Evolutionary conservation across 208 protist species (phyloP).

Genomic region (Trypanosoma avium): DNA sequence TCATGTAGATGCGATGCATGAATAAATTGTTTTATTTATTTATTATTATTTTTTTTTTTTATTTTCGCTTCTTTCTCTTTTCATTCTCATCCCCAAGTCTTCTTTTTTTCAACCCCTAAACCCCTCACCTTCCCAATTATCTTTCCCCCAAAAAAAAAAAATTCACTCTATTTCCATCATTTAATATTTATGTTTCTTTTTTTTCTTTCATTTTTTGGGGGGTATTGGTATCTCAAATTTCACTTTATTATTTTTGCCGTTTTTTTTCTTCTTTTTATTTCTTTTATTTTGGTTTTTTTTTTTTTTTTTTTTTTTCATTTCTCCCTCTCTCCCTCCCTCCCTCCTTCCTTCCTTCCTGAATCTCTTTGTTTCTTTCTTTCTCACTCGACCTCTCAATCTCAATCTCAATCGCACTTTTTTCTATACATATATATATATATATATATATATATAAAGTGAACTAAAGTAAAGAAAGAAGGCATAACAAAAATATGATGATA

Average conservation of each 20-base stretch:
- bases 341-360: background rate
- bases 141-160: too few species aligned
- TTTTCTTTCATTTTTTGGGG: background rate
- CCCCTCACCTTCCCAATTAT: background rate
- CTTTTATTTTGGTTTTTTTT: background rate
- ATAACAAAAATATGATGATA: too few species aligned
- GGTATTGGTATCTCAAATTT: background rate
- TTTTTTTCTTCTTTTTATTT: background rate
- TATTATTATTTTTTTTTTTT: constrained; percentile 5
- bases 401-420: too few species aligned
- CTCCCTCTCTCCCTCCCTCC: background rate
- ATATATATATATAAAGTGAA: too few species aligned
- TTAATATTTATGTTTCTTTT: background rate
- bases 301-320: background rate
- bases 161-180: background rate
- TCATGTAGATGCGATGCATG: too few species aligned
- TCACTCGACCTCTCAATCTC: too few species aligned
- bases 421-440: constrained; percentile 8
- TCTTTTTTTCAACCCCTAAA: background rate
- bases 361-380: background rate
- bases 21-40: too few species aligned
- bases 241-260: constrained; percentile 1
- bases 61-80: background rate
- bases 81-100: background rate
- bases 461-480: too few species aligned